A percentile compares a stretch with the other conserved stretches of the same genome.
Conservation (phyloP, 2,329 filamentous ascomycete species). For the Aspergillus pseudonomiae region DNA sequence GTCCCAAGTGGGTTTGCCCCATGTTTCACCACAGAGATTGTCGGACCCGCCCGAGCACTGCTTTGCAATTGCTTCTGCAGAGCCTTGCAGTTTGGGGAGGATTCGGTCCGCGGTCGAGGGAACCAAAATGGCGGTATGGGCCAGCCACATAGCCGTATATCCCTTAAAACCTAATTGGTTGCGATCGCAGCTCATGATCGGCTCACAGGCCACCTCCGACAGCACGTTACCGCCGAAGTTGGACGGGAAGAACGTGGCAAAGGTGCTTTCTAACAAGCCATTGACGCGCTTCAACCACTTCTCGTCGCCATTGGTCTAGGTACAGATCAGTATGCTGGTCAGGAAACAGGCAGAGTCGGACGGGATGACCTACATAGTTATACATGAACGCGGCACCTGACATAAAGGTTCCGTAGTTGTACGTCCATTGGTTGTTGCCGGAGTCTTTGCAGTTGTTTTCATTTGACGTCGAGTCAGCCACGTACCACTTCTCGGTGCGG, state of each 20-base stretch:
- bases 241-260: conserved; percentile 53
- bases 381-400: conserved; percentile 57
- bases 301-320: conserved; percentile 36
- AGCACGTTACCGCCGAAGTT: conserved; percentile 56
- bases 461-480: conserved; percentile 14
- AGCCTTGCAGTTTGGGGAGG: conserved; percentile 58
- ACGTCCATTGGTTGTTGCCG: conserved; percentile 57
- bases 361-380: conserved; percentile 43
- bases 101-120: conserved; percentile 61
- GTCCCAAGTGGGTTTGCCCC: conserved; percentile 9
- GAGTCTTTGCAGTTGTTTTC: conserved; percentile 49
- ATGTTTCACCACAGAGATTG: conserved; percentile 10
- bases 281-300: conserved; percentile 61
- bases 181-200: conserved; percentile 60
- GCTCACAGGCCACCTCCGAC: conserved; percentile 68
- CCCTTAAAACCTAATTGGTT: conserved; percentile 74
- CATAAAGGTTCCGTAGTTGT: conserved; percentile 58
- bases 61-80: conserved; percentile 60
- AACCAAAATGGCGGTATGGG: conserved; percentile 62
- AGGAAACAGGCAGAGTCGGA: conserved; percentile 14
- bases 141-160: conserved; percentile 66
- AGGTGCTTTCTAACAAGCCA: conserved; percentile 54
- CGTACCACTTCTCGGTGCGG: conserved; percentile 30
- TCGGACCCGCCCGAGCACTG: conserved; percentile 57
- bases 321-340: not conserved